Evolutionary conservation across 2,329 filamentous ascomycete genomes (phyloP), one percentile per base, ranked within the genome.

Genomic region (Epichloe scottii): DNA sequence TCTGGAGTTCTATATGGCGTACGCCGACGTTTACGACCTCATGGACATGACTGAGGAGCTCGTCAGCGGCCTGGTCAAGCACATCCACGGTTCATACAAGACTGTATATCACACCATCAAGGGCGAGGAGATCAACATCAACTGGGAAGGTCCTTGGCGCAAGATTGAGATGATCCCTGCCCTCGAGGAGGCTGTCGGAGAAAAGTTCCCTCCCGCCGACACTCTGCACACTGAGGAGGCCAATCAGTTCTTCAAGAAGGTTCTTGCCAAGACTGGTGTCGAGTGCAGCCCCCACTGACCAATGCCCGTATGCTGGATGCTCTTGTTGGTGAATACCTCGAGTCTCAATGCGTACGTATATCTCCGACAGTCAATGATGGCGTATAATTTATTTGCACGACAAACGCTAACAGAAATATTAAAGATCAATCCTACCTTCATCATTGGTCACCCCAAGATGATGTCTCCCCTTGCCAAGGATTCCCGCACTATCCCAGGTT

Each of bases 301-400:
- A 96, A 95, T 56, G 84, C 91, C 7, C 84, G 93, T 60, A 96
- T 98, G 86, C 84, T 98, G 50, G 93, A 98, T 72, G 94, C 90
- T 70, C 79, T 98, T 35, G 84, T 89, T 34, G 89, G 89, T 56
- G 90, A 97, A 67, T 96, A 89, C 70, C 91, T 97, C 60, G 93
- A 97, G 71, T 86, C 90, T 66, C 91, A 84, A 58, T 94, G 89
- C 69, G 77, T 65, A 59, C 56, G 63, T 57, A n/a, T 35, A 33
- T 30, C 7, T 45, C 11, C 5, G 19, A 8, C 11, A 19, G 21
- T 19, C 17, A 17, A 37, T 14, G 23, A 15, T 26, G 44, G 10
- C 14, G 19, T 33, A 15, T 17, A 8, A 8, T 30, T 19, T 46
- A n/a, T 1, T 10, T 15, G 17, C 14, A 8, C 4, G 3, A 43